These are phyloP conservation scores for Calonectria pseudoreteaudii DNA, from an alignment of 2,329 filamentous ascomycete genomes.

Conservation along the genomic window DNA sequence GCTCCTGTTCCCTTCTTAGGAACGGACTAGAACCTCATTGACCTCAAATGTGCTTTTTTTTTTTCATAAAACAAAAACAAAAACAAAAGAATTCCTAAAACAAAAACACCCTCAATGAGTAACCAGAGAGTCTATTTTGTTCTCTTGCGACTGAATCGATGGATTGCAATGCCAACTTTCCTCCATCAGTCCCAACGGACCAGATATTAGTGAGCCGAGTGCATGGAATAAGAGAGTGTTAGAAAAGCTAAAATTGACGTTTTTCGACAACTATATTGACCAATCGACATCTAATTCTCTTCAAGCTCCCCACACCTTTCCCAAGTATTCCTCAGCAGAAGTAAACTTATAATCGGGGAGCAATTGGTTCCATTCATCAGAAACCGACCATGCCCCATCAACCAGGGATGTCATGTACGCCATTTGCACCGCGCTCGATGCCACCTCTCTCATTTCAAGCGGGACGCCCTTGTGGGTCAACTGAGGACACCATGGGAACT, in stretches of 20 bases:
- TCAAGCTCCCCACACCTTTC: conserved; percentile 33
- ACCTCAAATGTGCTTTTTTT: too few species aligned
- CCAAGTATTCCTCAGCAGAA: conserved; percentile 53
- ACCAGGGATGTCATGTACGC: neutral
- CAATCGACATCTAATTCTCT: neutral
- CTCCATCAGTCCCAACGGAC: neutral
- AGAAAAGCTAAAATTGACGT: neutral
- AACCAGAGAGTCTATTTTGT: too few species aligned
- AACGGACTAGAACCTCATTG: too few species aligned
- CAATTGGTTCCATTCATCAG: conserved; percentile 55
- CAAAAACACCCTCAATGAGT: too few species aligned
- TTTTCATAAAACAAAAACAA: too few species aligned
- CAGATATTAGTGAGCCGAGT: too few species aligned
- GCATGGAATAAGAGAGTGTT: neutral
- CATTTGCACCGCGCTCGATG: neutral
- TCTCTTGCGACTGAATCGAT: too few species aligned
- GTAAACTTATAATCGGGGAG: conserved; percentile 56
- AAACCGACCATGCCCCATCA: conserved; percentile 45
- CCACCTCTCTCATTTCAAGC: neutral
- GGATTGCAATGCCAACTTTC: neutral
- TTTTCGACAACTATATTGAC: neutral
- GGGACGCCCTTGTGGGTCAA: neutral
- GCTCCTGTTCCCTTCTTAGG: too few species aligned
- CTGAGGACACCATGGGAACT: conserved; percentile 11
- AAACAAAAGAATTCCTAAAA: too few species aligned